Percentiles rank a stretch among this genome's conserved stretches.
These are phyloP conservation scores for Nakataea oryzae DNA, from an alignment of 2,329 filamentous ascomycete species.

Conservation along the genomic window DNA sequence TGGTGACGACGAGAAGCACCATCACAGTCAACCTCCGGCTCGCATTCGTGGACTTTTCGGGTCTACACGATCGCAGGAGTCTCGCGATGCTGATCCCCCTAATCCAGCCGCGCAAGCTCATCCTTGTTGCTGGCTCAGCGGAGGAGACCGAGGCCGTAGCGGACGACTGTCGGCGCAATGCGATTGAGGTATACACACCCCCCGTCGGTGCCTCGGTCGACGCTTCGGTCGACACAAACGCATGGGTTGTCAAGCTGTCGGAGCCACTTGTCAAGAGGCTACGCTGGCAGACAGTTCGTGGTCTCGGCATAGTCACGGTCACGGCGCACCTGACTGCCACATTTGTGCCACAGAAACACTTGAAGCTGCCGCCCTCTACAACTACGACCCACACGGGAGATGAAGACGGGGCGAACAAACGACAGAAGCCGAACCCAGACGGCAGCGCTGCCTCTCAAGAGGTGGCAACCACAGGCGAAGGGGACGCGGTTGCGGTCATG, in stretches of 20 bases:
- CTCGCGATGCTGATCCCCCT: conserved; percentile 90
- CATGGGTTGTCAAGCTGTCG: conserved; percentile 88
- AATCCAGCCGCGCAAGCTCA: conserved; percentile 87
- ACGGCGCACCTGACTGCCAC: conserved; percentile 54
- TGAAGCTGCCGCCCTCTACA: conserved; percentile 26
- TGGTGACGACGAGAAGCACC: conserved; percentile 52
- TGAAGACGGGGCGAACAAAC: conserved; percentile 35
- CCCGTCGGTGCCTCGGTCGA: conserved; percentile 63
- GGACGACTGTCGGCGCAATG: conserved; percentile 19
- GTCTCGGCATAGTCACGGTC: conserved; percentile 83
- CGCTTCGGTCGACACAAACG: conserved; percentile 94
- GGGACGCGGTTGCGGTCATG: conserved; percentile 16
- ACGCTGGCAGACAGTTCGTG: conserved; percentile 90
- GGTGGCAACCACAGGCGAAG: conserved; percentile 10
- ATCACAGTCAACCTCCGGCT: conserved; percentile 65
- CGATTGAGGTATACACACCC: conserved; percentile 72
- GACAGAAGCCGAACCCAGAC: conserved; percentile 31
- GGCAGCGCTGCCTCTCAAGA: conserved; percentile 9
- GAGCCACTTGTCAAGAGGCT: conserved; percentile 76
- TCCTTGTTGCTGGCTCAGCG: conserved; percentile 72
- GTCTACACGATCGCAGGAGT: conserved; percentile 86
- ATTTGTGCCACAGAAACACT: conserved; percentile 31
- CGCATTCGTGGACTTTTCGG: conserved; percentile 83
- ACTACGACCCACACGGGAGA: conserved; percentile 27
- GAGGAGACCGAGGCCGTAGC: conserved; percentile 73